These are phyloP conservation scores for Ophiostoma fasciatum DNA, from an alignment of 2,329 filamentous ascomycete species.

Conservation along the genomic window DNA sequence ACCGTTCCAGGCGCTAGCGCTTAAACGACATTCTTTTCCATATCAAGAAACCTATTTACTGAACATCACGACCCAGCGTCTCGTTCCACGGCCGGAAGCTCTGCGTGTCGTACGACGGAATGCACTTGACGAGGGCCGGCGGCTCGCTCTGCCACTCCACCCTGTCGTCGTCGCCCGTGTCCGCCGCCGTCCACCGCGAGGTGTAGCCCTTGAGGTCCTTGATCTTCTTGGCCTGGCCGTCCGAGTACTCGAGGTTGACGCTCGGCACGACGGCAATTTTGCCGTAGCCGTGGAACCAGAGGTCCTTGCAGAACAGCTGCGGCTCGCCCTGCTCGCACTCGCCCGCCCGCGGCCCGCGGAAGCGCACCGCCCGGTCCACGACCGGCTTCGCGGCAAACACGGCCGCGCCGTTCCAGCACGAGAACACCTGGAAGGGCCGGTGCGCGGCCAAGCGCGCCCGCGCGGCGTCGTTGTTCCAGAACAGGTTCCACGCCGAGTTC, in stretches of 20 bases:
- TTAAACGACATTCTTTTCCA: no score
- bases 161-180: conserved; percentile 14
- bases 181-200: conserved; percentile 19
- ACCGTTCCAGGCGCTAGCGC: no score
- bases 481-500: conserved; percentile 33
- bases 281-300: conserved; percentile 34
- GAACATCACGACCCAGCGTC: no score
- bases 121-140: conserved; percentile 32
- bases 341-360: conserved; percentile 23
- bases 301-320: conserved; percentile 39
- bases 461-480: conserved; percentile 31
- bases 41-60: no score
- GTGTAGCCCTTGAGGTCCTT: conserved; percentile 37
- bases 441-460: conserved; percentile 18
- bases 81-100: conserved; percentile 28
- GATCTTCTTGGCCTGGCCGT: conserved; percentile 27
- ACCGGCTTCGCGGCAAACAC: conserved; percentile 33
- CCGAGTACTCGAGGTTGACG: conserved; percentile 39
- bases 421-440: conserved; percentile 38
- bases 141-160: conserved; percentile 30
- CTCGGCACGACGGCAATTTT: conserved; percentile 41
- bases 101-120: conserved; percentile 26
- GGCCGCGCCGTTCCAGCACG: conserved; percentile 45
- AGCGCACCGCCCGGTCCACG: conserved; percentile 23
- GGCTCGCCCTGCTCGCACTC: conserved; percentile 43